phyloP scores from a whole-genome alignment of 2,329 filamentous ascomycete genomes.

The Xylaria arbuscula region DNA sequence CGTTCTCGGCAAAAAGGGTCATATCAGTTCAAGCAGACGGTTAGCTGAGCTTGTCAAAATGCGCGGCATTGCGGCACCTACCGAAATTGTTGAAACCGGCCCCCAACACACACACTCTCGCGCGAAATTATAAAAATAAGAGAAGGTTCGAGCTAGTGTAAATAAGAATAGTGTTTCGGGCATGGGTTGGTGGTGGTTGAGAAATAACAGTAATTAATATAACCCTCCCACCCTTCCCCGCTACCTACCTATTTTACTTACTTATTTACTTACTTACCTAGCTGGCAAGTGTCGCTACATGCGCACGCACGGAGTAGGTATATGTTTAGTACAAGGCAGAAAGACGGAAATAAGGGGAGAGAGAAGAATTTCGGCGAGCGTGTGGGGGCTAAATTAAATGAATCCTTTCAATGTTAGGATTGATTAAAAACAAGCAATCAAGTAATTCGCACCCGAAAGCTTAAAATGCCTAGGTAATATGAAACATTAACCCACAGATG shows the following conservation, averaged over 20 bases:
- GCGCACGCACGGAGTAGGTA: neutral
- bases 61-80: neutral
- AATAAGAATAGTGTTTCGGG: neutral
- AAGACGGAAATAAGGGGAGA: neutral
- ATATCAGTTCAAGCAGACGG: neutral
- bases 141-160: neutral
- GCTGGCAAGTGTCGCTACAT: neutral
- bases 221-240: conserved; percentile 34
- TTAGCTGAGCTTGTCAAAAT: conserved; percentile 14
- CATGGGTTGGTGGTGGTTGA: neutral
- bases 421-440: neutral
- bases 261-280: neutral
- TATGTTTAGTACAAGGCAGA: conserved; percentile 25
- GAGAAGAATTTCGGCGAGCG: too few relatives aligned
- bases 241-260: neutral
- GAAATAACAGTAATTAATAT: neutral
- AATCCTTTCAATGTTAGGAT: conserved; percentile 1
- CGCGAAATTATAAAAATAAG: neutral
- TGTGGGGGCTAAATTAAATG: neutral
- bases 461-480: too few relatives aligned
- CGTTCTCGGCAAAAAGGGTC: conserved; percentile 12
- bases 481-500: too few relatives aligned
- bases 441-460: too few relatives aligned
- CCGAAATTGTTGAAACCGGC: conserved; percentile 30
- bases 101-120: conserved; percentile 22